A percentile compares a stretch with the other conserved stretches of the same genome.
Evolutionary conservation across 768 basidiomycete genomes (phyloP).

Genomic region (Collybia mongolica): DNA sequence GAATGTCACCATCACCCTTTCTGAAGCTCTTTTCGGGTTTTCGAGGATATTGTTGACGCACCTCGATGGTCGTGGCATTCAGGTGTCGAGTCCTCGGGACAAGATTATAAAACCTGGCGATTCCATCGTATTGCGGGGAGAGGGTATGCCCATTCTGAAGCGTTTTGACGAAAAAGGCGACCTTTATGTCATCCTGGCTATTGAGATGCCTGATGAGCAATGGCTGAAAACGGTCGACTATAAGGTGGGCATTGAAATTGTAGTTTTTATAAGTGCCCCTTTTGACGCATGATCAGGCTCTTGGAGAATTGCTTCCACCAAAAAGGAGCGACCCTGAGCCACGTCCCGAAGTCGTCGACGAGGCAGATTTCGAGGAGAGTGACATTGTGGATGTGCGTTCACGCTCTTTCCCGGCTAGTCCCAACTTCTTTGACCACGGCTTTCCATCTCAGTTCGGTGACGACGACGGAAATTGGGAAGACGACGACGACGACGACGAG

Average conservation of each 20-base stretch:
- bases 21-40: slow-evolving; percentile 95
- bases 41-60: slow-evolving; percentile 88
- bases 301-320: slow-evolving; percentile 69
- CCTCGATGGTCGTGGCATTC: slow-evolving; percentile 90
- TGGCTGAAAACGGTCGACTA: slow-evolving; percentile 73
- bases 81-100: slow-evolving; percentile 68
- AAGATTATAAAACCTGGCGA: slow-evolving; percentile 76
- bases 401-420: slow-evolving; percentile 70
- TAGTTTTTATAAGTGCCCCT: neutral
- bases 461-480: slow-evolving; percentile 66
- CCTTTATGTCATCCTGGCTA: slow-evolving; percentile 75
- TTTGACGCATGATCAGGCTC: slow-evolving; percentile 39
- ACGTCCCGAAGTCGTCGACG: slow-evolving; percentile 66
- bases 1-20: slow-evolving; percentile 82
- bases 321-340: slow-evolving; percentile 77
- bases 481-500: slow-evolving; percentile 70
- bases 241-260: slow-evolving; percentile 37
- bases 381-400: slow-evolving; percentile 83
- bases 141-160: slow-evolving; percentile 88
- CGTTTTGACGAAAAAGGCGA: slow-evolving; percentile 70
- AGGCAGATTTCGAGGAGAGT: slow-evolving; percentile 71
- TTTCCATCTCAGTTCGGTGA: slow-evolving; percentile 73
- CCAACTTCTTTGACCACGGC: slow-evolving; percentile 72
- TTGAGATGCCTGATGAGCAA: slow-evolving; percentile 83
- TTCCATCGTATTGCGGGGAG: slow-evolving; percentile 72